Conservation (phyloP, 768 basidiomycete species). For the Daedaleopsis sinensis region DNA sequence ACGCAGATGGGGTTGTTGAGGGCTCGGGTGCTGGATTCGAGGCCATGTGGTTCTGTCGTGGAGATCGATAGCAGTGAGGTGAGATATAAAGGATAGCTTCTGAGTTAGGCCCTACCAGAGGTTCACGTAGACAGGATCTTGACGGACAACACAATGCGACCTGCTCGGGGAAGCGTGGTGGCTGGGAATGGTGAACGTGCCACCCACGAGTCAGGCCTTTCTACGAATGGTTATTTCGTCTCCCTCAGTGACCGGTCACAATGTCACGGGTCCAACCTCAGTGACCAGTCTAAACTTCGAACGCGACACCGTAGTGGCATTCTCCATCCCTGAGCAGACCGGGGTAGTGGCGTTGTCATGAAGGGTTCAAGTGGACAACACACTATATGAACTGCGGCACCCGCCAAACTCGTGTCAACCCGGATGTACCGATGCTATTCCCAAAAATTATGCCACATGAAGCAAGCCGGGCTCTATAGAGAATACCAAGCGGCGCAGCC, state of each 20-base stretch:
- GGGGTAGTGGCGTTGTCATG: no score
- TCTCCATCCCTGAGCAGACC: not conserved
- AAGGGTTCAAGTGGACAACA: no score
- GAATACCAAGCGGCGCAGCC: not conserved
- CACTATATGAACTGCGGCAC: not conserved
- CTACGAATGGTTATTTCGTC: not conserved
- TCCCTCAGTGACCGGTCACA: not conserved
- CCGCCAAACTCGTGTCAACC: not conserved
- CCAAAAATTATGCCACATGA: not conserved
- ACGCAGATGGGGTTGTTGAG: not conserved
- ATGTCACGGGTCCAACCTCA: not conserved
- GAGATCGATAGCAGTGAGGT: not conserved
- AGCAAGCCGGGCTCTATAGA: slow-evolving; percentile 7
- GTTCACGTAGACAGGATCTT: no score
- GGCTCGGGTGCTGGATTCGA: not conserved
- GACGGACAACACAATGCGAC: no score
- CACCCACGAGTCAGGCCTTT: no score
- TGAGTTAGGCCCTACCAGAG: no score
- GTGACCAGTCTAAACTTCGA: not conserved
- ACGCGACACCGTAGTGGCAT: not conserved
- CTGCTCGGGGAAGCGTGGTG: not conserved
- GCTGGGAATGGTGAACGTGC: not conserved
- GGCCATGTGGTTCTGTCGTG: not conserved
- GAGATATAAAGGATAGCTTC: no score
- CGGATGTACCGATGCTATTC: not conserved